Evolutionary conservation across 768 basidiomycete species (phyloP).

Genomic region (Mycena polygramma): DNA sequence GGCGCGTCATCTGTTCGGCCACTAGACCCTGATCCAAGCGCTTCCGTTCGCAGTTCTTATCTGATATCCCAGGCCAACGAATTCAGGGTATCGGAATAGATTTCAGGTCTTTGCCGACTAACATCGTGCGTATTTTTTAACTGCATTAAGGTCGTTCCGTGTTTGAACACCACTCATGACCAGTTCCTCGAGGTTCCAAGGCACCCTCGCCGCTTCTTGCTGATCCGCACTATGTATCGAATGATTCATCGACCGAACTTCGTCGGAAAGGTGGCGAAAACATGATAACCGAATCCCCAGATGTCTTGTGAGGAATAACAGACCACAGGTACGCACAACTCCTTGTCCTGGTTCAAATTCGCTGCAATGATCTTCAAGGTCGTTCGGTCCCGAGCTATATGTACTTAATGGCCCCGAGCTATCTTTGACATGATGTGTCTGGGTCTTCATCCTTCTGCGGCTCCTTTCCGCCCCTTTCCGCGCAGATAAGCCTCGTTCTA

Average conservation of each 20-base stretch:
- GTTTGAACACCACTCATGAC: neutral
- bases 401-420: too few species aligned
- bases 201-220: neutral
- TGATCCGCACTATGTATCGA: too few species aligned
- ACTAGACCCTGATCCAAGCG: neutral
- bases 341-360: too few species aligned
- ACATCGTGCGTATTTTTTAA: neutral
- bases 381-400: too few species aligned
- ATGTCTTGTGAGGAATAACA: too few species aligned
- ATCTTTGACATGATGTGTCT: too few species aligned
- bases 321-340: too few species aligned
- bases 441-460: neutral
- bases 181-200: neutral
- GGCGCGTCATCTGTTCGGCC: neutral
- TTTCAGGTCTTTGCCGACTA: neutral
- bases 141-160: neutral
- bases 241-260: too few species aligned
- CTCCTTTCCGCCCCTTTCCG: too few species aligned
- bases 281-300: too few species aligned
- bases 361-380: too few species aligned
- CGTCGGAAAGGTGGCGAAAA: too few species aligned
- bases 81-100: slow-evolving; percentile 7
- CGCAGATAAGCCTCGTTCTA: slow-evolving; percentile 5
- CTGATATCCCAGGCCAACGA: neutral
- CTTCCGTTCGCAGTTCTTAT: neutral